phyloP scores from a whole-genome alignment of 306 rosid species.

The Citrullus amarus region DNA sequence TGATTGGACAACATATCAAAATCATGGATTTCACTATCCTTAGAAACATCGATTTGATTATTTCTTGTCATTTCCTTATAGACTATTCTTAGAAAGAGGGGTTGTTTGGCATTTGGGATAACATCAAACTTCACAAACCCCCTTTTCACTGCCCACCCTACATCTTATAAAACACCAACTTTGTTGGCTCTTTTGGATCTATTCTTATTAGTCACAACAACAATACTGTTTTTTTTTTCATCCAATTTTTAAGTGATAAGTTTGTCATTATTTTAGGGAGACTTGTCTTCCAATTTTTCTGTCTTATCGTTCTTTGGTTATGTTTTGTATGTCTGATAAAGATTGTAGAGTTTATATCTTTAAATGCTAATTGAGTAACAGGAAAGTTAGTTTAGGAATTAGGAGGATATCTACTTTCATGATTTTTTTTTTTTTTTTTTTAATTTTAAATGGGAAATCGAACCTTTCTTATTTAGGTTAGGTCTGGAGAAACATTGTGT shows the following conservation, averaged over 20 bases:
- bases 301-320: no score
- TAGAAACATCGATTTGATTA: slow-evolving; percentile 46
- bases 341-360: no score
- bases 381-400: no score
- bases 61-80: slow-evolving; percentile 37
- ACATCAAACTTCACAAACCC: slow-evolving; percentile 24
- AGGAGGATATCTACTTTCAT: no score
- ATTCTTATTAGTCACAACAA: slow-evolving; percentile 41
- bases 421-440: no score
- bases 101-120: slow-evolving; percentile 33
- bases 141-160: not conserved
- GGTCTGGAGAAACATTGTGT: no score
- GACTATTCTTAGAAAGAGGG: slow-evolving; percentile 21
- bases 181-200: slow-evolving; percentile 53
- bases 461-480: no score
- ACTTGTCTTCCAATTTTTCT: no score
- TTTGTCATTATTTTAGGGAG: no score
- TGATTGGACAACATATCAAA: slow-evolving; percentile 46
- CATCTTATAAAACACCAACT: not conserved
- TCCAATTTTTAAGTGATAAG: not conserved
- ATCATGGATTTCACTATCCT: slow-evolving; percentile 40
- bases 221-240: not conserved
- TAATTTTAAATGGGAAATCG: no score
- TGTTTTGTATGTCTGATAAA: no score
- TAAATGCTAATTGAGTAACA: no score